phyloP scores from a whole-genome alignment of 495 filamentous ascomycete genomes.

The Pyrenula aspistea region DNA sequence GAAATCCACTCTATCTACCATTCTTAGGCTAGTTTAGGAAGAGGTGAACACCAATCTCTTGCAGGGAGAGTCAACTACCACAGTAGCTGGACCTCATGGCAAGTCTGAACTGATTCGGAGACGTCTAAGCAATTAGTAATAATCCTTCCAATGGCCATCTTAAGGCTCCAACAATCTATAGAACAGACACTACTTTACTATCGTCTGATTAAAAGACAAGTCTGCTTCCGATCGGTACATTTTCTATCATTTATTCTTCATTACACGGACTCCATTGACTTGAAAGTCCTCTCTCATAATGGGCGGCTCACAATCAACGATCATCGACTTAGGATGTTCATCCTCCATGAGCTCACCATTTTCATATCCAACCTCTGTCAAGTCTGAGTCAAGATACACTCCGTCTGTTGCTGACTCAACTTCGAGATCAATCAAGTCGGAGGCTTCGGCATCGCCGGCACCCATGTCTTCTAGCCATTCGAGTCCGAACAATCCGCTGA shows the following conservation, averaged over 20 bases:
- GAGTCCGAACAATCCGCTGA: too few species aligned
- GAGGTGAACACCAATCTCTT: too few species aligned
- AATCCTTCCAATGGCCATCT: neutral
- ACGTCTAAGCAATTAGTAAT: neutral
- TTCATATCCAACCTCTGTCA: neutral
- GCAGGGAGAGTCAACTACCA: too few species aligned
- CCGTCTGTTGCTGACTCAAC: neutral
- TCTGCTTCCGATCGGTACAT: too few species aligned
- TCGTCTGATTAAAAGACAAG: too few species aligned
- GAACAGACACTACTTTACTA: too few species aligned
- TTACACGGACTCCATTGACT: neutral
- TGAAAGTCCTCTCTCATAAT: neutral
- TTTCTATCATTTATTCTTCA: too few species aligned
- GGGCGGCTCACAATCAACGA: neutral
- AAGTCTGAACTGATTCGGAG: neutral
- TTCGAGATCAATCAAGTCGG: neutral
- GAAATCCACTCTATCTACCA: too few species aligned
- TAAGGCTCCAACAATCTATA: too few species aligned
- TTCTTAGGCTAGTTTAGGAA: too few species aligned
- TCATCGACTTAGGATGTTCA: neutral
- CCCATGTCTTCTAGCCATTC: neutral
- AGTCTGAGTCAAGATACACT: neutral
- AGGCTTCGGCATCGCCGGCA: neutral
- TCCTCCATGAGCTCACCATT: neutral
- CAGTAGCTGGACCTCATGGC: too few species aligned